phyloP scores from a whole-genome alignment of 2,329 filamentous ascomycete genomes.

The Cercospora citrullina region DNA sequence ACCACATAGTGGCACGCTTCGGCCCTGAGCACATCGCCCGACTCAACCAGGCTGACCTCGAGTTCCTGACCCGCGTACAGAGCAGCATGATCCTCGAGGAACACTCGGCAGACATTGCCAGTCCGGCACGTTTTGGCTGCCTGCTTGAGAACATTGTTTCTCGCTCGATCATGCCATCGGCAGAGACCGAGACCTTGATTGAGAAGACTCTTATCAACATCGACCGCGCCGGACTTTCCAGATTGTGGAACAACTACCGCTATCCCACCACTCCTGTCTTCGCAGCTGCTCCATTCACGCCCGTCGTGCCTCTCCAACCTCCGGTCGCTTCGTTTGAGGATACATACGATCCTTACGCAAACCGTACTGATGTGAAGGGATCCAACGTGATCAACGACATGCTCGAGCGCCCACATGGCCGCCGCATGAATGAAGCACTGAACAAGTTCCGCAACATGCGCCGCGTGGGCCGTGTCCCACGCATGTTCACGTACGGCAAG shows the following conservation, averaged over 20 bases:
- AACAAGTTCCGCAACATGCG: constrained; percentile 89
- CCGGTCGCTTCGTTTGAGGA: constrained; percentile 67
- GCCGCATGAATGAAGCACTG: constrained; percentile 73
- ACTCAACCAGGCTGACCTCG: constrained; percentile 55
- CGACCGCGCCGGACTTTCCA: constrained; percentile 49
- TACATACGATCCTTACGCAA: constrained; percentile 84
- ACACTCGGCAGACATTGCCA: constrained; percentile 54
- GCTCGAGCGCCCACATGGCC: constrained; percentile 75
- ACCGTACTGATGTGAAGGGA: constrained; percentile 88
- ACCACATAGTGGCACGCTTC: constrained; percentile 61
- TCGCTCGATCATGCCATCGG: constrained; percentile 55
- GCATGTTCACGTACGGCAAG: constrained; percentile 96
- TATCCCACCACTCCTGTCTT: constrained; percentile 48
- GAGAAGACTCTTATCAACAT: constrained; percentile 60
- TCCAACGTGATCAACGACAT: constrained; percentile 88
- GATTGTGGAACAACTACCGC: constrained; percentile 61
- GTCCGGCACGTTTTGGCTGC: constrained; percentile 61
- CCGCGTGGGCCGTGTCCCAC: constrained; percentile 82
- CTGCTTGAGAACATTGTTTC: constrained; percentile 60
- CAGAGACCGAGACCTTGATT: constrained; percentile 57
- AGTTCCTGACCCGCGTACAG: constrained; percentile 63
- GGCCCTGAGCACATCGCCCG: constrained; percentile 60
- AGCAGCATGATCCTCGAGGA: constrained; percentile 51
- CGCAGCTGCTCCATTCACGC: constrained; percentile 54
- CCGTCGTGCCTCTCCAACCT: constrained; percentile 48